phyloP scores from a whole-genome alignment of 2,329 filamentous ascomycete species.

The Phyllosticta citribraziliensis region DNA sequence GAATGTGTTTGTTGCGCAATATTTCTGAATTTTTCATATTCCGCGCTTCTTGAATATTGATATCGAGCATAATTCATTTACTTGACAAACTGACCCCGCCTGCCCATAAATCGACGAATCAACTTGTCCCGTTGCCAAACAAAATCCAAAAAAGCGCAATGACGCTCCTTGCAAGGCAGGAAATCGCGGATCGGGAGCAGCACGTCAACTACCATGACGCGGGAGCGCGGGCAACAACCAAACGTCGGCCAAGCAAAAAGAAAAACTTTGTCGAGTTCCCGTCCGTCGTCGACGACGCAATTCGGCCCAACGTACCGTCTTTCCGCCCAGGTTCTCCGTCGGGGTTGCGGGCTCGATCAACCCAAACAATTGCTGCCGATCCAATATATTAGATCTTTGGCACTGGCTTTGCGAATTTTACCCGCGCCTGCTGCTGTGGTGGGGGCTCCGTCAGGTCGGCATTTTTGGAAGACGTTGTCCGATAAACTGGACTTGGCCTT shows the following conservation, averaged over 20 bases:
- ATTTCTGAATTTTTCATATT: background rate
- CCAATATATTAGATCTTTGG: background rate
- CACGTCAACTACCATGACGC: background rate
- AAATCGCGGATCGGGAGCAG: background rate
- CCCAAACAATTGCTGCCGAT: background rate
- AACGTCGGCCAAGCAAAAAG: background rate
- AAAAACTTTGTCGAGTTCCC: background rate
- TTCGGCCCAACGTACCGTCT: background rate
- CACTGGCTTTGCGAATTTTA: background rate
- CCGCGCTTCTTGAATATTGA: background rate
- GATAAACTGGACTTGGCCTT: background rate
- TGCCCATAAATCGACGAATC: background rate
- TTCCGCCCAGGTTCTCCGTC: background rate
- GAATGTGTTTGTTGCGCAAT: background rate
- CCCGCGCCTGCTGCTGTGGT: background rate
- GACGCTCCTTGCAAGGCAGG: background rate
- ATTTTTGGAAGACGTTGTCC: background rate
- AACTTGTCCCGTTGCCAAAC: background rate
- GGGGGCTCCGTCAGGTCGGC: background rate
- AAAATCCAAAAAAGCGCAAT: background rate
- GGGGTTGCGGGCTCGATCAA: background rate
- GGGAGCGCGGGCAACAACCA: background rate
- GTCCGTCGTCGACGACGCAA: background rate
- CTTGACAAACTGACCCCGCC: background rate
- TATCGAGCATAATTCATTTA: background rate